Evolutionary conservation across 192 early-diverging fungal species (phyloP), one percentile per base, ranked within the genome.

Genomic region (Backusella luteola): DNA sequence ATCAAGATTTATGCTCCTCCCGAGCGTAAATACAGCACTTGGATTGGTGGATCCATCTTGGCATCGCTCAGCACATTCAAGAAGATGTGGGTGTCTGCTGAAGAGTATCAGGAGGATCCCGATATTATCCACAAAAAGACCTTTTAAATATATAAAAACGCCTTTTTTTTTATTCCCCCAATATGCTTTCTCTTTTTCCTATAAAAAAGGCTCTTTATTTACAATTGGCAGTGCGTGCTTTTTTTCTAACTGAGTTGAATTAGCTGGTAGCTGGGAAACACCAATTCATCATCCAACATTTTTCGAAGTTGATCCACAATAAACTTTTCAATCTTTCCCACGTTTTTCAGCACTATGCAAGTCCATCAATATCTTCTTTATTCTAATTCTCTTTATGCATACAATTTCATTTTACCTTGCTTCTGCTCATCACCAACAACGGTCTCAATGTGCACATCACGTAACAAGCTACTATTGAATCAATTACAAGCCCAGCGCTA

Each of bases 11-110:
- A 91, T 39, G 97, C 97, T 0, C 97, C 96, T 52, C 97, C 95
- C 34, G 98, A 99, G 88, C 93, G 98, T 74, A 98, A 96, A 82
- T 99, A 97, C 84, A 94, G 94, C 35, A 98, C 97, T 35, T 99
- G 98, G 97, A 97, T 98, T 77, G 98, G 97, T 70, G 97, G 97
- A 0, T 95, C 94, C 36, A 98, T 99, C 87, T 79, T 98, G 63
- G 96, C 96, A 7, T 94, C 94, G 11, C 89, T 98, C 73, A 95
- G 94, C 84, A 96, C 97, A n/a, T 99, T 99, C 88, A 97, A 97
- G 83, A 98, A 96, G 91, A 97, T 99, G 95, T 99, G 98, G 98
- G 91, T 99, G 14, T 95, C 96, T 5, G 94, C 98, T 66, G 96
- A 98, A 83, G 97, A 99, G 86, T 95, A 94, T 80, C 93, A 97